Conservation (phyloP, 2,329 filamentous ascomycete genomes). For the Fusarium albidum region DNA sequence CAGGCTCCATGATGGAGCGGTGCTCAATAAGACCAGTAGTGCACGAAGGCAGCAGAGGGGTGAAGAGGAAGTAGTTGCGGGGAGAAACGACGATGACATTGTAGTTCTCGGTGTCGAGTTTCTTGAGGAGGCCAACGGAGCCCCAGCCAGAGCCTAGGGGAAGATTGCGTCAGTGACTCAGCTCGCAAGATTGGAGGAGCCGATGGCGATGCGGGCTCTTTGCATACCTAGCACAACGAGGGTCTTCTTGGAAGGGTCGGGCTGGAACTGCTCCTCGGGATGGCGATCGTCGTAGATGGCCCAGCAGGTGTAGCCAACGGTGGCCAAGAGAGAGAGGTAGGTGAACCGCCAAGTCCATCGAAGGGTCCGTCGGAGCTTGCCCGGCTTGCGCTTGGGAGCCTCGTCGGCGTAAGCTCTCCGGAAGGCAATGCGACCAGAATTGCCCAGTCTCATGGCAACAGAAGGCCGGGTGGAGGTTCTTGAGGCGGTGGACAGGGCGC, state of each 20-base stretch:
- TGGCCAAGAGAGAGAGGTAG: conserved; percentile 76
- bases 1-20: conserved; percentile 99
- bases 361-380: conserved; percentile 73
- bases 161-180: conserved; percentile 36
- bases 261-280: conserved; percentile 78
- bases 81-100: conserved; percentile 98
- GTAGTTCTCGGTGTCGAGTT: conserved; percentile 98
- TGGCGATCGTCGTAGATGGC: conserved; percentile 84
- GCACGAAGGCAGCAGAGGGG: conserved; percentile 94
- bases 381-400: conserved; percentile 55
- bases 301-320: conserved; percentile 77
- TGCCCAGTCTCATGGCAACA: conserved; percentile 46
- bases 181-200: conserved; percentile 14
- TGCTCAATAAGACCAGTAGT: conserved; percentile 98
- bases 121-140: conserved; percentile 95
- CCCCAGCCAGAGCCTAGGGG: conserved; percentile 88
- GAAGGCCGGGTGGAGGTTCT: conserved; percentile 42
- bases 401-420: conserved; percentile 61
- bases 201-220: conserved; percentile 4
- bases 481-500: conserved; percentile 46
- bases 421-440: conserved; percentile 51
- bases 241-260: conserved; percentile 94
- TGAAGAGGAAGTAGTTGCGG: conserved; percentile 99
- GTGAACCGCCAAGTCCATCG: conserved; percentile 85
- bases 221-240: conserved; percentile 88